Percentiles rank a stretch among this genome's conserved stretches.
Conservation (phyloP, 75 land plant species). For the Pseudotsuga menziesii region DNA sequence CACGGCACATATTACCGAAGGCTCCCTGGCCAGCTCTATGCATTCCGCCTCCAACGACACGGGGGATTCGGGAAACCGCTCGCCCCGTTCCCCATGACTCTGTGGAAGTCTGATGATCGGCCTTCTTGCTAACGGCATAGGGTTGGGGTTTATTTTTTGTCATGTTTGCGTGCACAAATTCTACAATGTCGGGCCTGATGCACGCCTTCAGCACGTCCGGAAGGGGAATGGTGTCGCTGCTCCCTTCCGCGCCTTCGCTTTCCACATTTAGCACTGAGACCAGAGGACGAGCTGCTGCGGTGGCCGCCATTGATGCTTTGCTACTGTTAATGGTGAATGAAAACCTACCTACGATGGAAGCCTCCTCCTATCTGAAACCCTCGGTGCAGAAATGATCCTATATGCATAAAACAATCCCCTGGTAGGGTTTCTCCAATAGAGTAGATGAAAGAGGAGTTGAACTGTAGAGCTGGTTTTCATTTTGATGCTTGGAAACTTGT, state of each 20-base stretch:
- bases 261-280: conserved; percentile 46
- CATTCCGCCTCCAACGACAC: conserved; percentile 69
- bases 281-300: conserved; percentile 47
- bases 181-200: conserved; percentile 57
- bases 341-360: no score
- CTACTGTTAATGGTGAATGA: no score
- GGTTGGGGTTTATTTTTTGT: conserved; percentile 59
- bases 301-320: neutral
- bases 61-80: conserved; percentile 63
- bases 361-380: no score
- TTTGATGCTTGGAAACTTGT: no score
- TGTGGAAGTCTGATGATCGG: conserved; percentile 65
- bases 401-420: no score
- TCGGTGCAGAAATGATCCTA: no score
- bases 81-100: conserved; percentile 78
- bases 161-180: conserved; percentile 44
- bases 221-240: conserved; percentile 25
- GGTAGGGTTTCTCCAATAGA: no score
- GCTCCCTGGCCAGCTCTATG: conserved; percentile 76
- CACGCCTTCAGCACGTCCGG: conserved; percentile 53
- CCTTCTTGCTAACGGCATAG: conserved; percentile 50
- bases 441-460: no score
- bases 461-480: no score
- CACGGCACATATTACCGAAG: conserved; percentile 73
- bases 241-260: conserved; percentile 27